A percentile compares a stretch with the other conserved stretches of the same genome.
Evolutionary conservation across 148 eudicot species (phyloP).

Genomic region (Rheum nobile): DNA sequence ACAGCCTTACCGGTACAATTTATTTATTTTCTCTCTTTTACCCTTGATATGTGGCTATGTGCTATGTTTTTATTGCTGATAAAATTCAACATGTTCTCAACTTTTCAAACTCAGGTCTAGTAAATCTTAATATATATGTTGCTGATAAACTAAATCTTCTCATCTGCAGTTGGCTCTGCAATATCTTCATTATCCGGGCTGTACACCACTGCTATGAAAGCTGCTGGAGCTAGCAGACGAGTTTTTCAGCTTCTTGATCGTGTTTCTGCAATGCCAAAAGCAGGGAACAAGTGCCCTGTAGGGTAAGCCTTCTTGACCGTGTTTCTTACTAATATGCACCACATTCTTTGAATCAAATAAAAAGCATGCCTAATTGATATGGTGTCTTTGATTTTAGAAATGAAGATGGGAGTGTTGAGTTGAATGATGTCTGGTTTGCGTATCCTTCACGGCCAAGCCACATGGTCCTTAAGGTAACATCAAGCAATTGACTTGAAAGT

Average conservation of each 20-base stretch:
- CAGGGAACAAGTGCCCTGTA: conserved; percentile 70
- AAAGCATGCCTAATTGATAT: neutral
- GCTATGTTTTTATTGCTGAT: neutral
- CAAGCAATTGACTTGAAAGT: neutral
- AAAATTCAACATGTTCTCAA: neutral
- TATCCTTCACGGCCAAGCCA: conserved; percentile 87
- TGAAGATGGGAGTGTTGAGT: conserved; percentile 58
- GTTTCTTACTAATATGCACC: neutral
- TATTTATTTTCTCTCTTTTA: neutral
- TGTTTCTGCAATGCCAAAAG: conserved; percentile 54
- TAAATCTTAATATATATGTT: no score
- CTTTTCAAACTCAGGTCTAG: no score
- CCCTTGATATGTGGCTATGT: no score
- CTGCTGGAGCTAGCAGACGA: conserved; percentile 95
- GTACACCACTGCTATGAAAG: conserved; percentile 87
- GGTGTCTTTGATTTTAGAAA: conserved; percentile 21
- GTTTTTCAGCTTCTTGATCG: conserved; percentile 93
- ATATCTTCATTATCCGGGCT: conserved; percentile 70
- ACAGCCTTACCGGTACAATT: conserved; percentile 67
- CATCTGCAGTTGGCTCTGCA: conserved; percentile 65
- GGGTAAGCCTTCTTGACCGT: conserved; percentile 27
- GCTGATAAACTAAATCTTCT: neutral
- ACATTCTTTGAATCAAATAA: neutral
- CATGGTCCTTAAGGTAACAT: conserved; percentile 78
- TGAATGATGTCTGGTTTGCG: conserved; percentile 89